These are phyloP conservation scores for Ananas comosus DNA, from an alignment of 176 grass and related monocot species.

Conservation along the genomic window DNA sequence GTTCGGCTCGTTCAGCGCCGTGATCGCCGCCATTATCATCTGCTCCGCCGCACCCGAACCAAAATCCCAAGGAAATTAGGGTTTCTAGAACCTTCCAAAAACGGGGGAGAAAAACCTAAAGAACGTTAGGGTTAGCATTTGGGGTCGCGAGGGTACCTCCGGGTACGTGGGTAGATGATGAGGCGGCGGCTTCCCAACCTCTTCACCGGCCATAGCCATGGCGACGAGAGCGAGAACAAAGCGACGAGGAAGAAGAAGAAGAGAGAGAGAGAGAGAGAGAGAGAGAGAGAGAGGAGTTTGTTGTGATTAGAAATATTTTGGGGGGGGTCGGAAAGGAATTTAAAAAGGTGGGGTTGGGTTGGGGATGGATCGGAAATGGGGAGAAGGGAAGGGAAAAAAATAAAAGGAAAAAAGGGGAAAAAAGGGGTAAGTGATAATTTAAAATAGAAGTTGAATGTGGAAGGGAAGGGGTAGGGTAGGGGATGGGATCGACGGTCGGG, in stretches of 20 bases:
- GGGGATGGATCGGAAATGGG: background rate
- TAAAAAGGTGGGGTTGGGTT: background rate
- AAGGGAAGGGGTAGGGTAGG: too few relatives aligned
- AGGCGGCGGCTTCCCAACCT: background rate
- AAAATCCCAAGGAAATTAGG: background rate
- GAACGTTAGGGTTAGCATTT: too few relatives aligned
- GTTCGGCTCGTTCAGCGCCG: constrained; percentile 1
- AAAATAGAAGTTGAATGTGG: too few relatives aligned
- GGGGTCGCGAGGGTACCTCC: background rate
- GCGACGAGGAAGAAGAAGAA: too few relatives aligned
- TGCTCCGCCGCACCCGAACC: background rate
- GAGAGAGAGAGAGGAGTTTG: too few relatives aligned
- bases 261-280: too few relatives aligned
- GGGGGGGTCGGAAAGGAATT: background rate
- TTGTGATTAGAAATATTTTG: background rate
- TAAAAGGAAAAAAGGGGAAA: too few relatives aligned
- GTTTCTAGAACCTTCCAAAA: background rate
- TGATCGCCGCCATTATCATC: constrained; percentile 19
- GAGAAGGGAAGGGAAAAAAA: background rate
- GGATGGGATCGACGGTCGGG: too few relatives aligned
- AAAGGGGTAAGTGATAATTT: too few relatives aligned
- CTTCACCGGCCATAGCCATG: too few relatives aligned
- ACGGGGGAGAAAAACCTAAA: background rate
- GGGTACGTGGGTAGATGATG: background rate
- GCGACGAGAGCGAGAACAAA: too few relatives aligned